Conservation (phyloP, 805 yeast species). For the Candida maesae region DNA sequence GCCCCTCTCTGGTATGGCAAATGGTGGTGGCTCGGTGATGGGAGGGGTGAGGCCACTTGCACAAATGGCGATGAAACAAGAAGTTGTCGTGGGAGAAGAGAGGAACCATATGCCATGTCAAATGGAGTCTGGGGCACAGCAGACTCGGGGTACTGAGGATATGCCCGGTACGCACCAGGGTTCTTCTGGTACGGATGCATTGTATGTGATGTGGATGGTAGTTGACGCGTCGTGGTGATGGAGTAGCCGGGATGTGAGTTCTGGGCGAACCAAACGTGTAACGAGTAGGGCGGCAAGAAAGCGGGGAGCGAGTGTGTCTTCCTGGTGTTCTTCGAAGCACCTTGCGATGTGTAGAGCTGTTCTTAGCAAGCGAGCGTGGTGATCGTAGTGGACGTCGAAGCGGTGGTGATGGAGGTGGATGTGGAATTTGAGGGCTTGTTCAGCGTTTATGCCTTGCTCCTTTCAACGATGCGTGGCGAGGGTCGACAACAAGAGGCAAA, state of each 20-base stretch:
- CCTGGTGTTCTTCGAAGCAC: too few relatives aligned
- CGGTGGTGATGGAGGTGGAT: too few relatives aligned
- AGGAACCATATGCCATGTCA: slow-evolving; percentile 55
- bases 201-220: neutral
- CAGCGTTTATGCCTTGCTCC: too few relatives aligned
- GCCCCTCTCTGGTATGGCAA: slow-evolving; percentile 13
- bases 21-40: slow-evolving; percentile 20
- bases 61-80: slow-evolving; percentile 58
- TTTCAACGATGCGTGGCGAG: too few relatives aligned
- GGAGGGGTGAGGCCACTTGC: slow-evolving; percentile 36
- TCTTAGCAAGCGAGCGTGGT: too few relatives aligned
- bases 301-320: too few relatives aligned
- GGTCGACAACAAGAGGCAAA: slow-evolving; percentile 1
- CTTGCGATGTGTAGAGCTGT: neutral
- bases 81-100: slow-evolving; percentile 60
- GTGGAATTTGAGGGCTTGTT: too few relatives aligned
- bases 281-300: too few relatives aligned
- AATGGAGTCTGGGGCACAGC: slow-evolving; percentile 49
- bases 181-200: slow-evolving; percentile 24
- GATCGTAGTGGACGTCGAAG: too few relatives aligned
- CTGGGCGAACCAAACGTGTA: too few relatives aligned
- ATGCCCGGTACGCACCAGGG: slow-evolving; percentile 19
- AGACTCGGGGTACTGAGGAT: slow-evolving; percentile 11
- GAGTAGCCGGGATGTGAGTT: too few relatives aligned
- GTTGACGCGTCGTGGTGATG: neutral